Base-by-base conservation (phyloP, 129 eudicot genomes). In the Flaveria robusta region DNA sequence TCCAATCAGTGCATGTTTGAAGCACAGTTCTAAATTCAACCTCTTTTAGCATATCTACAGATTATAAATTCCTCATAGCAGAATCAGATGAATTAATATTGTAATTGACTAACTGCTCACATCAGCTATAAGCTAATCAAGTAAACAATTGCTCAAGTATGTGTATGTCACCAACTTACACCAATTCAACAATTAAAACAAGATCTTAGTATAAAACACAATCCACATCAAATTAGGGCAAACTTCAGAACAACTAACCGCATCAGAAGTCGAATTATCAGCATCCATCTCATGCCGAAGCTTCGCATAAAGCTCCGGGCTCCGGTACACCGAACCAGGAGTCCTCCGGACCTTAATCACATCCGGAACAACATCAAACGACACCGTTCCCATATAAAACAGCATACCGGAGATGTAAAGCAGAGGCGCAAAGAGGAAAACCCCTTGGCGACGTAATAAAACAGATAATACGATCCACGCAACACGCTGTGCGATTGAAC, bases 241-340 rank as follows among this genome's bases (percentile, higher is more conserved):
- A 71, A 64, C 66, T 60, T 71, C 12, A 7, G 1, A 76, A 76
- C 62, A 20, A 68, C 94, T 86, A 74, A 91, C 98, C 90, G 94
- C 86, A 85, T 92, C 92, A 18, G 81, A 78, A 18, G 90, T 52
- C 6, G 94, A 85, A 79, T 86, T 92, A 66, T 91, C 97, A 7
- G 84, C 50, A 70, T 91, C 88, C 95, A 91, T 91, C 58, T 88
- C 92, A 29, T 82, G 83, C 0, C 90, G 85, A 59, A 91, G 87
- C 90, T 88, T 91, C 4, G 74, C 83, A 23, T 88, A 92, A 12
- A 92, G 85, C 63, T 85, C 90, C 0, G 98, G 98, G 69, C 96
- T 90, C 74, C 96, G 81, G 39, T 92, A 92, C 8, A 90, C 85
- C 1, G 98, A 90, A 18, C 98, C 98, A 1, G 92, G 90, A 26